Percentiles rank a stretch among this genome's conserved stretches.
phyloP scores from a whole-genome alignment of 257 asterid genomes.

The Phtheirospermum japonicum region DNA sequence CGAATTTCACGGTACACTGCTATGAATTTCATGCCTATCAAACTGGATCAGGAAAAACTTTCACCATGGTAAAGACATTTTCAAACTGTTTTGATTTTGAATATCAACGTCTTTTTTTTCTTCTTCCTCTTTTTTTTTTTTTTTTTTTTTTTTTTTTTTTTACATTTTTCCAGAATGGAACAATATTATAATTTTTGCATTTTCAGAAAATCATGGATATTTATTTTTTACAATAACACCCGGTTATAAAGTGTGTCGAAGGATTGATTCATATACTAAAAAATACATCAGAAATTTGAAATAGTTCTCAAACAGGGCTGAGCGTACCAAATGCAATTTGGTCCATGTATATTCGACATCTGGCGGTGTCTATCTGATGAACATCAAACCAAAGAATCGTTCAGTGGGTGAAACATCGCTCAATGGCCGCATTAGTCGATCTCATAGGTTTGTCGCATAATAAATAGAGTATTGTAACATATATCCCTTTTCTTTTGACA shows the following conservation, averaged over 20 bases:
- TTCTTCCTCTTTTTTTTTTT: too few relatives aligned
- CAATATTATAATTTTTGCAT: constrained; percentile 29
- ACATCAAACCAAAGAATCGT: constrained; percentile 74
- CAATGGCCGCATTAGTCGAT: constrained; percentile 96
- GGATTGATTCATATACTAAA: constrained; percentile 42
- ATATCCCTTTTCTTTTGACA: too few relatives aligned
- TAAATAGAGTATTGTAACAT: too few relatives aligned
- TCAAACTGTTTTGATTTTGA: constrained; percentile 15
- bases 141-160: constrained; percentile 17
- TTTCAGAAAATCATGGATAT: too few relatives aligned
- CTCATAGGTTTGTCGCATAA: too few relatives aligned
- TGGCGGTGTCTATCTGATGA: constrained; percentile 81
- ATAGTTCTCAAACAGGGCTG: constrained; percentile 82
- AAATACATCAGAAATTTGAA: constrained; percentile 80
- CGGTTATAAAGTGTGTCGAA: not conserved
- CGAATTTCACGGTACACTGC: too few relatives aligned
- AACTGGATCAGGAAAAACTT: constrained; percentile 97
- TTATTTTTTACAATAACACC: too few relatives aligned
- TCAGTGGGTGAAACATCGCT: constrained; percentile 95
- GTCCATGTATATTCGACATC: constrained; percentile 60
- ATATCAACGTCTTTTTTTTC: constrained; percentile 19
- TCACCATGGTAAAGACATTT: constrained; percentile 64
- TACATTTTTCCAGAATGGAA: constrained; percentile 66
- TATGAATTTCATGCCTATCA: too few relatives aligned
- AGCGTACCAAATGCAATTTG: constrained; percentile 87